Evolutionary conservation across 805 yeast species (phyloP), one percentile per base, ranked within the genome.

Genomic region (Vanderwaltozyma yarrowii): DNA sequence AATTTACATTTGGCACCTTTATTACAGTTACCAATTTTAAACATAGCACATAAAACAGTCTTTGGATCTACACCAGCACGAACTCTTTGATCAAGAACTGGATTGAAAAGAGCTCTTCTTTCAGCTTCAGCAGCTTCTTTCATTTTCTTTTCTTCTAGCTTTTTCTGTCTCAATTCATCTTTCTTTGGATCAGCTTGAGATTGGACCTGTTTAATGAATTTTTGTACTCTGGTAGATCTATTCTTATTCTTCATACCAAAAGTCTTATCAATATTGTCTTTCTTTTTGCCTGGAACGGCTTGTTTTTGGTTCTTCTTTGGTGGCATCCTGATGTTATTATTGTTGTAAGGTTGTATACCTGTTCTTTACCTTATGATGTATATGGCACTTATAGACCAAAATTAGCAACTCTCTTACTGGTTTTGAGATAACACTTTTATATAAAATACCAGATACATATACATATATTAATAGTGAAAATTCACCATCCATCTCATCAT

Each of bases 11-110:
- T 71, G 26, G 65, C 58, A 29, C 92, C 92, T 59, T 81, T 81
- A 47, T 79, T 76, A 74, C 98, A 92, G 36, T 71, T 70, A 19
- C 95, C 86, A 48, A 80, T 76, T 64, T 80, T 92, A 76, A 86
- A 89, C 62, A 76, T 78, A 41, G 84, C 83, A 74, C 98, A 92
- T 16, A 92, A 63, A 26, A 92, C 81, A 1, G 95, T 76, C 65
- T 92, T 89, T 38, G 98, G 98, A 64, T 92, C 97, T 42, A 87
- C 96, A 37, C 98, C 98, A 54, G 89, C 87, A 30, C 96, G 95
- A 24, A 89, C 84, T 57, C 85, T 86, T 60, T 85, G 96, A 38
- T 74, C 80, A 36, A 85, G 68, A 4, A 76, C 68, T 0, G 76
- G 65, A 24, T 78, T 80, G 50, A 86, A 73, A 32, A 89, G 63